A percentile compares a stretch with the other conserved stretches of the same genome.
Evolutionary conservation across 2,329 filamentous ascomycete species (phyloP).

Genomic region (Pseudogymnoascus sp.): DNA sequence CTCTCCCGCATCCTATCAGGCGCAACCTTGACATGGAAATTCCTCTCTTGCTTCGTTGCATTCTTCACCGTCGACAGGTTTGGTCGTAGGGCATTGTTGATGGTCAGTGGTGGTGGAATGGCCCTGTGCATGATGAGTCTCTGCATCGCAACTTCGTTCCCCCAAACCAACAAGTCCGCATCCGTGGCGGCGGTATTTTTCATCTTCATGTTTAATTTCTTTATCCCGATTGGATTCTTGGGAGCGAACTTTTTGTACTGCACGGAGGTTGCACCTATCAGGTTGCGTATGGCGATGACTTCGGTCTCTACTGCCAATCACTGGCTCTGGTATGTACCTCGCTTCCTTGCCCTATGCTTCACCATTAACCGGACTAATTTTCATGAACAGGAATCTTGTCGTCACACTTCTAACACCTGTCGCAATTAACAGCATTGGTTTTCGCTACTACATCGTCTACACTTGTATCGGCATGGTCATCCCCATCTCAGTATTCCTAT

Average conservation of each 20-base stretch:
- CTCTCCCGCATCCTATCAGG: not conserved
- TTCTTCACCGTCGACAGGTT: not conserved
- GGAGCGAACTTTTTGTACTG: constrained; percentile 53
- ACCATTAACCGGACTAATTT: not conserved
- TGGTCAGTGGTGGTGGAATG: not conserved
- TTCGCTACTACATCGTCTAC: not conserved
- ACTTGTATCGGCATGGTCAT: constrained; percentile 22
- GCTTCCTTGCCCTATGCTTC: constrained; percentile 24
- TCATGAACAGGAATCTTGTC: not conserved
- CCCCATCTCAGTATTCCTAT: constrained; percentile 35
- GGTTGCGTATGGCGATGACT: constrained; percentile 44
- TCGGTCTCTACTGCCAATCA: constrained; percentile 33
- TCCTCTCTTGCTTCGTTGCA: not conserved
- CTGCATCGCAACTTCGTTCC: constrained; percentile 42
- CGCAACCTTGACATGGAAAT: not conserved
- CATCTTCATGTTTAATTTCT: constrained; percentile 52
- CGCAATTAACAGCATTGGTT: not conserved
- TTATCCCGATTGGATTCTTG: constrained; percentile 50
- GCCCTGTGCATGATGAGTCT: constrained; percentile 44
- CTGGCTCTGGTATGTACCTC: constrained; percentile 43
- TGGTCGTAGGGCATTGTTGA: not conserved
- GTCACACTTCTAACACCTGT: not conserved
- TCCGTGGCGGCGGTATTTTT: constrained; percentile 46
- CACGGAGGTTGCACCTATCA: constrained; percentile 46
- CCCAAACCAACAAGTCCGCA: constrained; percentile 35